A percentile compares a stretch with the other conserved stretches of the same genome.
Conservation (phyloP, 1,139 yeast species). For the Taphrina populina region DNA sequence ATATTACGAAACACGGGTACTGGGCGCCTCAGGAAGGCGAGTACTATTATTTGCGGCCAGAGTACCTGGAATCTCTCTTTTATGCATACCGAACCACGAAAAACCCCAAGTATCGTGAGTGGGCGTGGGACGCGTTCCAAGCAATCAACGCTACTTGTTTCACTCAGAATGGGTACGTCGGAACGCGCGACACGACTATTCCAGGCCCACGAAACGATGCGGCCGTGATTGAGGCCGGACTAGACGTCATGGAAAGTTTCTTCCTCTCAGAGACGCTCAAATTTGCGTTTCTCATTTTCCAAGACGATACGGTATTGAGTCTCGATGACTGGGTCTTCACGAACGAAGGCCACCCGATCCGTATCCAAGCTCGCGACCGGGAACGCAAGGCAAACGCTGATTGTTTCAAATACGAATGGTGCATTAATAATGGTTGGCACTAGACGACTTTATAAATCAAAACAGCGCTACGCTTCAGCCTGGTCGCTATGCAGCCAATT, state of each 20-base stretch:
- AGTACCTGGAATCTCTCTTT: conserved; percentile 85
- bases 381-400: conserved; percentile 4
- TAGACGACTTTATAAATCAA: too few relatives aligned
- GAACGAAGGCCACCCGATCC: conserved; percentile 47
- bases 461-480: too few relatives aligned
- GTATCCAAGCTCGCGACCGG: conserved; percentile 6
- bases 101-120: conserved; percentile 68
- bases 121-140: conserved; percentile 85
- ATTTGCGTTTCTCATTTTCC: conserved; percentile 76
- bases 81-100: conserved; percentile 76
- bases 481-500: too few relatives aligned
- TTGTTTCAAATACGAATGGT: conserved; percentile 10
- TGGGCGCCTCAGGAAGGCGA: conserved; percentile 56
- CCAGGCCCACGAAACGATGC: not conserved
- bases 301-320: conserved; percentile 61
- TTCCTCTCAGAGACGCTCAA: conserved; percentile 93
- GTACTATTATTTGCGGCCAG: conserved; percentile 78
- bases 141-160: conserved; percentile 62
- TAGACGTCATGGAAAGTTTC: conserved; percentile 81
- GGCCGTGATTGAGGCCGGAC: conserved; percentile 41
- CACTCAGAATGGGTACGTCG: conserved; percentile 49
- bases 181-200: conserved; percentile 57
- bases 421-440: conserved; percentile 11
- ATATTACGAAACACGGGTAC: conserved; percentile 30
- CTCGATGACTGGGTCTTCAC: conserved; percentile 73